These are phyloP conservation scores for Aureobasidium uvarum DNA, from an alignment of 2,329 filamentous ascomycete genomes.

Conservation along the genomic window DNA sequence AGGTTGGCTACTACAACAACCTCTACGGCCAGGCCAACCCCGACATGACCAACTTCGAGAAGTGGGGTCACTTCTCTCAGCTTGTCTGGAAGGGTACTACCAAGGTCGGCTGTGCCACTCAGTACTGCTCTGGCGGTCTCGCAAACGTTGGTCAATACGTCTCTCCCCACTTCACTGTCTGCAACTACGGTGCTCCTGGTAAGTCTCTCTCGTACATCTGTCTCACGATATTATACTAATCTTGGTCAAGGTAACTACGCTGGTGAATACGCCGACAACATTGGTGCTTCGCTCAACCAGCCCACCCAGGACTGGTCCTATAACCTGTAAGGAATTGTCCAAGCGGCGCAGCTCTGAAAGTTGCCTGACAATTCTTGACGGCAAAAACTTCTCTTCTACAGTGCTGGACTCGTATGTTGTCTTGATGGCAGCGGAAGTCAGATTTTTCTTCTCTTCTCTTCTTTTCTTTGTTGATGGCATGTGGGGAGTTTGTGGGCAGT, in stretches of 20 bases:
- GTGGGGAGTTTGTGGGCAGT: slow-evolving; percentile 21
- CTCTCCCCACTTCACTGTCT: slow-evolving; percentile 72
- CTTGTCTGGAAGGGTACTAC: slow-evolving; percentile 66
- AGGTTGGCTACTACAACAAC: slow-evolving; percentile 58
- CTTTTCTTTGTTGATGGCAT: slow-evolving; percentile 22
- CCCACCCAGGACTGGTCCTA: slow-evolving; percentile 26
- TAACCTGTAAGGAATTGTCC: slow-evolving; percentile 17
- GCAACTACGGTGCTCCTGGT: slow-evolving; percentile 80
- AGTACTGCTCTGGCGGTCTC: slow-evolving; percentile 57
- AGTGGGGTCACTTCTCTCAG: slow-evolving; percentile 74
- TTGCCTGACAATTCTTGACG: slow-evolving; percentile 20
- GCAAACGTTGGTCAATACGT: slow-evolving; percentile 44
- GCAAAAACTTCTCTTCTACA: slow-evolving; percentile 20
- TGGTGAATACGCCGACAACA: slow-evolving; percentile 55
- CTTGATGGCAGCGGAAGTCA: slow-evolving; percentile 14
- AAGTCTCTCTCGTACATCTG: slow-evolving; percentile 40
- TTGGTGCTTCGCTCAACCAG: slow-evolving; percentile 42
- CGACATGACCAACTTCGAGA: slow-evolving; percentile 60
- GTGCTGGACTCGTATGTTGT: slow-evolving; percentile 18
- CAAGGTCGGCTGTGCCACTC: slow-evolving; percentile 61
- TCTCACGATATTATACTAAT: slow-evolving; percentile 33
- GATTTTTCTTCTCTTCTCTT: neutral
- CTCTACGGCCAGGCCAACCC: slow-evolving; percentile 62
- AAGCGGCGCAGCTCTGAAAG: slow-evolving; percentile 14
- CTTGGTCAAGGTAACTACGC: slow-evolving; percentile 52